A percentile compares a stretch with the other conserved stretches of the same genome.
Evolutionary conservation across 2,329 filamentous ascomycete genomes (phyloP).

Genomic region (Ascosphaera acerosa): DNA sequence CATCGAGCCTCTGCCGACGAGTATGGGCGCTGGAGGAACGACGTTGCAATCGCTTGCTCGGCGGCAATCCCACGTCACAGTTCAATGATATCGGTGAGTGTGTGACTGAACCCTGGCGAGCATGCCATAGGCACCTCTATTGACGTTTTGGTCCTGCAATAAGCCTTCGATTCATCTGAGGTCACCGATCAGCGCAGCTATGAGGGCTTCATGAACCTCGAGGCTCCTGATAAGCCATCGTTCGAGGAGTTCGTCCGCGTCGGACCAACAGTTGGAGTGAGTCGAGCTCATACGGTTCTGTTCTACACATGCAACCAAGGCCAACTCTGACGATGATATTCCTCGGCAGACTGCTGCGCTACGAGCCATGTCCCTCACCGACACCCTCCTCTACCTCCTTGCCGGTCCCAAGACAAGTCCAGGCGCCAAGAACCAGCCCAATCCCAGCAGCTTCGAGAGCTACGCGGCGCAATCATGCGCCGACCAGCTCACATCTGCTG

Average conservation of each 20-base stretch:
- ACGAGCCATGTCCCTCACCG: constrained; percentile 12
- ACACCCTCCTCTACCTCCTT: constrained; percentile 14
- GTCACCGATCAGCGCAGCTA: constrained; percentile 15
- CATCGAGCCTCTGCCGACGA: constrained; percentile 16
- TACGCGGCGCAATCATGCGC: constrained; percentile 6
- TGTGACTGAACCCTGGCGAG: not conserved
- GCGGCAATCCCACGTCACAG: constrained; percentile 12
- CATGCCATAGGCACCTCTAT: not conserved
- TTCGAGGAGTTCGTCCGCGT: constrained; percentile 16
- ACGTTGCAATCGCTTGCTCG: constrained; percentile 16
- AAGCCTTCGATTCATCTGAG: constrained; percentile 11
- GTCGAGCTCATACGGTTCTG: constrained; percentile 2
- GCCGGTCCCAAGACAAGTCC: constrained; percentile 11
- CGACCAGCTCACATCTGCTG: constrained; percentile 13
- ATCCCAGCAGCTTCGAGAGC: constrained; percentile 10
- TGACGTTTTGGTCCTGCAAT: no score
- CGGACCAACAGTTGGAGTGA: constrained; percentile 16
- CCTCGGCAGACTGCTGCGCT: constrained; percentile 11
- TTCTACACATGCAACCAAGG: no score
- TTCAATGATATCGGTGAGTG: constrained; percentile 16
- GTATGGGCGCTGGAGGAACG: constrained; percentile 20
- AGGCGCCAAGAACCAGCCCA: constrained; percentile 9
- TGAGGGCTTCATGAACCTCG: constrained; percentile 18
- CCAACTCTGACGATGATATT: no score
- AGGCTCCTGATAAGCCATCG: constrained; percentile 11